These are phyloP conservation scores for Mycena chlorophos DNA, from an alignment of 768 basidiomycete species.

Conservation along the genomic window DNA sequence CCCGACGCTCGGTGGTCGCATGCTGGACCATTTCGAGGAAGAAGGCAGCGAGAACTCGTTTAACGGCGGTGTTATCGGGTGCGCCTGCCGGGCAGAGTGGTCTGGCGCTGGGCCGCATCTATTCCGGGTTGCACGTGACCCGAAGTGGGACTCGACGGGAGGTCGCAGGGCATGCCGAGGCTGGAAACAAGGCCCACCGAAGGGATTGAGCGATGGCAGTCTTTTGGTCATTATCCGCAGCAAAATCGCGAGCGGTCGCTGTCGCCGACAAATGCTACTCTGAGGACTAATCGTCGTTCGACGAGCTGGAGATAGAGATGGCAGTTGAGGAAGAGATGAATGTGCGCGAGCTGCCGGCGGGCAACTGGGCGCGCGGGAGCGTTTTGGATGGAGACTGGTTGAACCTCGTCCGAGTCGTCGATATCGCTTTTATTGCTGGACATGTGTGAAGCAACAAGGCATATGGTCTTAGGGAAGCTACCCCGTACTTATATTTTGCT, in stretches of 20 bases:
- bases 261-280: constrained; percentile 9
- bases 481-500: constrained; percentile 29
- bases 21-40: constrained; percentile 52
- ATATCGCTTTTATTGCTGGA: constrained; percentile 63
- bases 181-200: background rate
- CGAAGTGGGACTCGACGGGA: constrained; percentile 50
- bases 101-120: constrained; percentile 56
- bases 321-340: constrained; percentile 42
- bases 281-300: constrained; percentile 43
- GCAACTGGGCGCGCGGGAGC: constrained; percentile 69
- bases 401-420: constrained; percentile 71
- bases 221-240: background rate
- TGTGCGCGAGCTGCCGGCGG: constrained; percentile 57
- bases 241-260: constrained; percentile 6
- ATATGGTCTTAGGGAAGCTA: no score
- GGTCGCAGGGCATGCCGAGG: constrained; percentile 21
- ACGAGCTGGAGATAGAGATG: constrained; percentile 46
- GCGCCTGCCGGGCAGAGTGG: constrained; percentile 65
- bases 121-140: constrained; percentile 45
- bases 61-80: constrained; percentile 35
- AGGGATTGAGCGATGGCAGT: no score
- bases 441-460: constrained; percentile 34
- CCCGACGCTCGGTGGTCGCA: constrained; percentile 1
- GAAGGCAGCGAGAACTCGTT: constrained; percentile 75
- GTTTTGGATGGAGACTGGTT: constrained; percentile 79